These are phyloP conservation scores for Lactarius pseudohatsudake DNA, from an alignment of 768 basidiomycete genomes.

Conservation along the genomic window DNA sequence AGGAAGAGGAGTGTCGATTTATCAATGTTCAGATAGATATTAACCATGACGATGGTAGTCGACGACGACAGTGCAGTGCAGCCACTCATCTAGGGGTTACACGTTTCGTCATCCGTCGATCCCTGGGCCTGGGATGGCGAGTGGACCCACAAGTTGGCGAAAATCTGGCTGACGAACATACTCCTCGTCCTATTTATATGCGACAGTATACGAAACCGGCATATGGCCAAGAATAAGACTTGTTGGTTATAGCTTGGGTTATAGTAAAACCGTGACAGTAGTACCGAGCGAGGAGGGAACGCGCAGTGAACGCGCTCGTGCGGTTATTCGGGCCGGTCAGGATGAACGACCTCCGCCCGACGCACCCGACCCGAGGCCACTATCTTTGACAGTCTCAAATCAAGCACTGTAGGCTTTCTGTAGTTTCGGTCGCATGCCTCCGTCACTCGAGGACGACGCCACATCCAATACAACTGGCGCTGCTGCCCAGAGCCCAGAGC, in stretches of 20 bases:
- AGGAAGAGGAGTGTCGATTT: not conserved
- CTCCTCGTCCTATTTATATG: not conserved
- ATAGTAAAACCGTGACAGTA: too few species aligned
- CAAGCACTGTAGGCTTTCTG: not conserved
- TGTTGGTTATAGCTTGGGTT: too few species aligned
- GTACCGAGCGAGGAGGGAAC: too few species aligned
- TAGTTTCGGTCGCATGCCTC: constrained; percentile 22
- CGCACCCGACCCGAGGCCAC: not conserved
- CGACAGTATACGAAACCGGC: too few species aligned
- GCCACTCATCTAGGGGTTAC: too few species aligned
- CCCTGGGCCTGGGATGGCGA: too few species aligned
- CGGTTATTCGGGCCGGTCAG: constrained; percentile 15
- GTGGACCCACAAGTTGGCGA: not conserved
- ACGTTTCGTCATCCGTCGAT: too few species aligned
- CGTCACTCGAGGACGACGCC: constrained; percentile 13
- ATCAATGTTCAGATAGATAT: not conserved
- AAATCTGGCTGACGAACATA: not conserved
- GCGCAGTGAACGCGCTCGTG: too few species aligned
- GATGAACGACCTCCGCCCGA: not conserved
- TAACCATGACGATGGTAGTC: not conserved
- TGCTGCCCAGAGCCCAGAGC: constrained; percentile 6
- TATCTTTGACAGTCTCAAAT: constrained; percentile 10
- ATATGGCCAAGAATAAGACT: too few species aligned
- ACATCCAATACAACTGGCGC: not conserved
- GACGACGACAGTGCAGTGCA: too few species aligned